Base-by-base conservation (phyloP, 2,329 filamentous ascomycete genomes). In the Metarhizium sp. region DNA sequence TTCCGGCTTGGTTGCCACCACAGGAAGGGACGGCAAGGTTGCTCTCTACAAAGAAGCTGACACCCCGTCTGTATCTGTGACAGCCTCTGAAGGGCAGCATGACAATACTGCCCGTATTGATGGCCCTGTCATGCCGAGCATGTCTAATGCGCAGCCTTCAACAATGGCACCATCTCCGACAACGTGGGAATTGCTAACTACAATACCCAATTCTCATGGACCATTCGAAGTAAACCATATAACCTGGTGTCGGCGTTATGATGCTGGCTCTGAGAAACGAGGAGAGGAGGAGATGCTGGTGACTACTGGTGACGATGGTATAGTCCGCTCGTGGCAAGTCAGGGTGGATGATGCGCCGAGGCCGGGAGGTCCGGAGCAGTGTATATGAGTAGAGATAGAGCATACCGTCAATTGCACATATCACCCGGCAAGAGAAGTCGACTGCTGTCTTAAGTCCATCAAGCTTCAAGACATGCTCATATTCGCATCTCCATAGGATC, bases 191-290 rank as follows among this genome's bases (percentile, higher is more conserved):
- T 71, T 92, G 3, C 66, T 95, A 16, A 82, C 84, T 0, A 80
- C 81, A n/a, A 67, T 88, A 1, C 78, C 86, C 50, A 86, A 85
- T 38, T 89, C 86, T 2, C 94, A 99, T 68, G 92, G 90, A 1
- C 89, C 95, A 2, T 96, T 92, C 66, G 94, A 99, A 72, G 80
- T 97, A 60, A 99, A 99, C 65, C 91, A 96, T 70, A 80, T 94
- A 51, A 84, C 82, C 2, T 99, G 94, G 94, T 91, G 90, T 61
- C 82, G 79, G 62, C 79, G 92, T 56, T 87, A 83, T 56, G 91
- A 96, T 67, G 77, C 78, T 51, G 85, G 75, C 1, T 71, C 72
- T 1, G 78, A 78, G 66, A 76, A 72, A 59, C 77, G 70, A 54
- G 76, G 78, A 3, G 69, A 75, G 29, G 90, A 96, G 63, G 92